These are phyloP conservation scores for Taxillus chinensis DNA, from an alignment of 164 flowering plant species.

Conservation along the genomic window DNA sequence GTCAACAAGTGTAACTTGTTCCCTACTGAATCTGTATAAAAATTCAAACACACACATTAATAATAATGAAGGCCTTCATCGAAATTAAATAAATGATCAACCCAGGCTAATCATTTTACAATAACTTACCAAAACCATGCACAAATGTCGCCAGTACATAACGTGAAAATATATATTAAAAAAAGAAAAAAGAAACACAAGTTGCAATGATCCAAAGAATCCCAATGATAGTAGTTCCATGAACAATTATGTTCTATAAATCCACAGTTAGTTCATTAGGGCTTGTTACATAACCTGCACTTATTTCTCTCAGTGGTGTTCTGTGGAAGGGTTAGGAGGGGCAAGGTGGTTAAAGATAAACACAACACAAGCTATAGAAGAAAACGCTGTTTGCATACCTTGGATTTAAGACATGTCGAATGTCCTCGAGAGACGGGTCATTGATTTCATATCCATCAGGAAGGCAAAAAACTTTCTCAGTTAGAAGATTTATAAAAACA, in stretches of 20 bases:
- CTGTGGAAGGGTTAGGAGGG: not conserved
- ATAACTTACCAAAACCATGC: no score
- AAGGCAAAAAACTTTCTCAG: constrained; percentile 92
- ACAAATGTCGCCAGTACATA: no score
- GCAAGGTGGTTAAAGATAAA: no score
- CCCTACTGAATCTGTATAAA: constrained; percentile 49
- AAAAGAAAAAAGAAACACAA: no score
- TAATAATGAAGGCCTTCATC: not conserved
- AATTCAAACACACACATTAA: not conserved
- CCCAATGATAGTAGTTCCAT: no score
- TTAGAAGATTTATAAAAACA: constrained; percentile 85
- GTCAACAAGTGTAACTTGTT: constrained; percentile 76
- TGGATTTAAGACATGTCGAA: constrained; percentile 88
- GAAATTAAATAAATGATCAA: not conserved
- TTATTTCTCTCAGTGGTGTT: not conserved
- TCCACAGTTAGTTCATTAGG: no score
- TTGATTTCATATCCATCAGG: constrained; percentile 96
- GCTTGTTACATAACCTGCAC: not conserved
- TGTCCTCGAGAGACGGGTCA: constrained; percentile 93
- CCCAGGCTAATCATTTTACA: no score
- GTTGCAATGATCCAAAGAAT: no score
- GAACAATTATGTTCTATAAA: no score
- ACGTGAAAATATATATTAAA: no score
- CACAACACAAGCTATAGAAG: no score
- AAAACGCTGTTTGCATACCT: constrained; percentile 29